Base-by-base conservation (phyloP, 2,329 filamentous ascomycete genomes). In the Tetracladium maxilliforme region DNA sequence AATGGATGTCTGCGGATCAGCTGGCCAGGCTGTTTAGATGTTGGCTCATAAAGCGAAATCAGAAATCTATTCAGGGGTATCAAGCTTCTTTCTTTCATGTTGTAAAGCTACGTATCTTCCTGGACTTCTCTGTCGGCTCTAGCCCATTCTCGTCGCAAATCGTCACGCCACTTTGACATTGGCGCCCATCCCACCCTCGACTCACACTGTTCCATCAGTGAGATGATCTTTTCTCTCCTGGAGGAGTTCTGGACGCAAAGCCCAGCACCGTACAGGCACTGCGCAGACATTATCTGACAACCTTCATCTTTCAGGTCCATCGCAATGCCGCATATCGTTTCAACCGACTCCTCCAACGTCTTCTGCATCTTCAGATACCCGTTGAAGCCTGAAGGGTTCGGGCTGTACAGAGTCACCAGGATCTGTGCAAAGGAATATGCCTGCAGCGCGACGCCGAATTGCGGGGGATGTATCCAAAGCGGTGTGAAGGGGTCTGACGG, bases 361-460 rank as follows among this genome's bases (percentile, higher is more conserved):
- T 49, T 51, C 33, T 60, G 53, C 11, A 54, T 48, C 12, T 47
- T 41, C 20, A 54, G 33, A 32, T 60, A 64, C 8, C 61, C 60
- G 10, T 57, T 47, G 23, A 61, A 53, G 0, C 60, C 62, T 3
- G 58, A 58, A 8, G 49, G 45, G 1, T 56, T 57, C 2, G 64
- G 64, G 23, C 61, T 54, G 25, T 69, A 58, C 23, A 68, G 50
- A 1, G 64, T 44, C 3, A 68, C 50, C 1, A 70, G 43, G 21
- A 69, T 61, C 7, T 56, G 51, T 1, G 64, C 61, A 30, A 66
- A 60, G 33, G 55, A 53, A 33, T 64, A 58, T 10, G 58, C 52
- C 33, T 69, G 64, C 6, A 69, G 39, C 0, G 63, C 56, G 9
- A 58, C 54, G 13, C 48, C 54, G 29, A 53, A 58, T 4, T 51